A percentile compares a stretch with the other conserved stretches of the same genome.
phyloP scores from a whole-genome alignment of 1,284 basidiomycete species.

The Lentinula novae-zelandiae region DNA sequence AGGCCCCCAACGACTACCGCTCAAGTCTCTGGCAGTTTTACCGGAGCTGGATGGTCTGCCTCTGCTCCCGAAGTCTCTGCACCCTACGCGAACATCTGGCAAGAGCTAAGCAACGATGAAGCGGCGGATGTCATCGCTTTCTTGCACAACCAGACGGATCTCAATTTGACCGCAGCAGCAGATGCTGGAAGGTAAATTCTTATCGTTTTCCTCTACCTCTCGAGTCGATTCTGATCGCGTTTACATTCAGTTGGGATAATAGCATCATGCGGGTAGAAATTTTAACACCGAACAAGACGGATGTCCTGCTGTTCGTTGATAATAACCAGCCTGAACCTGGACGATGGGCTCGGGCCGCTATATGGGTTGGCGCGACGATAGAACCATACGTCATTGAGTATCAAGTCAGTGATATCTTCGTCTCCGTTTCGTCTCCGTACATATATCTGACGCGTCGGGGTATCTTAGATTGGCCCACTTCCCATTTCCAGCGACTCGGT shows the following conservation, averaged over 20 bases:
- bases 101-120: conserved; percentile 4
- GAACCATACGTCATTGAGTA: conserved; percentile 20
- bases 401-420: conserved; percentile 9
- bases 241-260: conserved; percentile 17
- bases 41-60: conserved; percentile 7
- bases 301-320: conserved; percentile 17
- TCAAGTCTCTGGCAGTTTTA: conserved; percentile 1
- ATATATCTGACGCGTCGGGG: not conserved
- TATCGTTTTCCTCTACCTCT: not conserved
- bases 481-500: conserved; percentile 17
- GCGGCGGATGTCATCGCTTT: conserved; percentile 12
- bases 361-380: conserved; percentile 18
- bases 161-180: conserved; percentile 18
- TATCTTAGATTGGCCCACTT: conserved; percentile 14
- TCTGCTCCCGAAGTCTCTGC: conserved; percentile 4
- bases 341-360: conserved; percentile 17
- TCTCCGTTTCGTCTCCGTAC: not conserved
- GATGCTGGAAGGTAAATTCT: conserved; percentile 15
- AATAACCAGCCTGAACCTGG: conserved; percentile 8
- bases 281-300: conserved; percentile 20
- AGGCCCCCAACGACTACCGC: not conserved
- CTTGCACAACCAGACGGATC: conserved; percentile 17
- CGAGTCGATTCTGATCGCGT: not conserved
- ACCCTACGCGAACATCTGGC: conserved; percentile 1
- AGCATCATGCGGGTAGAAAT: conserved; percentile 19